Conservation (phyloP, 2,329 filamentous ascomycete species). For the Pyrenophora tritici-repentis region DNA sequence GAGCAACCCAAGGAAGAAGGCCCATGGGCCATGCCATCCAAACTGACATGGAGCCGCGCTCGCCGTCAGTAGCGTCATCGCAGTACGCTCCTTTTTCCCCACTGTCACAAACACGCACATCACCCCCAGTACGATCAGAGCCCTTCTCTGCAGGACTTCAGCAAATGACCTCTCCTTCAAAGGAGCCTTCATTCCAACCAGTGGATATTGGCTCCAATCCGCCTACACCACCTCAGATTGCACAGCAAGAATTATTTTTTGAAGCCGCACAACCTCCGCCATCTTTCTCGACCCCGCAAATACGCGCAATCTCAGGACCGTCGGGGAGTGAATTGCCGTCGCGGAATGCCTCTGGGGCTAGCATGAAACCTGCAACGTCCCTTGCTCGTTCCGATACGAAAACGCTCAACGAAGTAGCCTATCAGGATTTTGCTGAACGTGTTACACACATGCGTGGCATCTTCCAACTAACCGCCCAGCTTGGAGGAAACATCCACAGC, state of each 20-base stretch:
- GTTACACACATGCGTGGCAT: slow-evolving; percentile 75
- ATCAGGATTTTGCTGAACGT: slow-evolving; percentile 71
- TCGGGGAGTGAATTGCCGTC: slow-evolving; percentile 18
- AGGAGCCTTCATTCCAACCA: slow-evolving; percentile 25
- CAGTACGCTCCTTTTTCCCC: slow-evolving; percentile 35
- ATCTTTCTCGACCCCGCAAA: slow-evolving; percentile 12
- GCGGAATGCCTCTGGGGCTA: slow-evolving; percentile 25
- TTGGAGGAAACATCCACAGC: slow-evolving; percentile 67
- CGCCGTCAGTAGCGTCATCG: slow-evolving; percentile 34
- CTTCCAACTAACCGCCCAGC: slow-evolving; percentile 78
- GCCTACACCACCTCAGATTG: slow-evolving; percentile 32
- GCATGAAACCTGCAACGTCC: slow-evolving; percentile 12
- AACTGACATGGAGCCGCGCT: slow-evolving; percentile 32
- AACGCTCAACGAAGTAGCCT: slow-evolving; percentile 53
- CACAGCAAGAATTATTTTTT: slow-evolving; percentile 20
- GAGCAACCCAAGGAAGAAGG: slow-evolving; percentile 36
- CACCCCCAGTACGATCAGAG: slow-evolving; percentile 28
- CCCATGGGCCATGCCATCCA: slow-evolving; percentile 34
- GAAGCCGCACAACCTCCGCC: slow-evolving; percentile 12
- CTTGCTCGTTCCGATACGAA: slow-evolving; percentile 41
- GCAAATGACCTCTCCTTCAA: slow-evolving; percentile 16
- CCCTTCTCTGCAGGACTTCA: slow-evolving; percentile 26
- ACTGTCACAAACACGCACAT: slow-evolving; percentile 24
- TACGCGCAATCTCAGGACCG: slow-evolving; percentile 10
- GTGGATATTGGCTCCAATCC: slow-evolving; percentile 25